Evolutionary conservation across 768 basidiomycete species (phyloP), one percentile per base, ranked within the genome.

Genomic region (Mycena rebaudengoi): DNA sequence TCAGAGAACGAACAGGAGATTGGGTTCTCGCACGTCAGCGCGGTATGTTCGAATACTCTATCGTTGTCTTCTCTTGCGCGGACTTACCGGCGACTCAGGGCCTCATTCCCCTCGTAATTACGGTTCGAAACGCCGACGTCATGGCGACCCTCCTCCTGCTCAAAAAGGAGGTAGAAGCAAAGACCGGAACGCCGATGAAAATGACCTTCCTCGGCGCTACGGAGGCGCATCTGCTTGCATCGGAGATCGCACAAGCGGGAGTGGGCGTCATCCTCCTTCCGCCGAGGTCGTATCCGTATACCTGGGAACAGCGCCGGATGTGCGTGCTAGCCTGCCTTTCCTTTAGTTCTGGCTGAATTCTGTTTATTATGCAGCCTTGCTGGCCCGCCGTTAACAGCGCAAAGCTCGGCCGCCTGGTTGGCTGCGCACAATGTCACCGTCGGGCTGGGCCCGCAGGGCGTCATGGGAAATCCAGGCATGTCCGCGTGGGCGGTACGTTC

Each of bases 191-290:
- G 18, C 72, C 66, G 10, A 73, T 91, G 56, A 77, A 78, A 60
- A 67, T 89, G 63, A 85, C 85, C 13, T 80, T 90, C 60, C 67
- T 77, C 4, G 86, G 88, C 45, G 92, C 85, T 0, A 76, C 82
- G 2, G 91, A 94, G 70, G 90, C 89, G 0, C 89, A 91, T 72
- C 73, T 93, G 11, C 76, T 96, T 23, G 94, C 93, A 1, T 80
- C 86, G 54, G 85, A 94, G 65, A 83, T 96, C 26, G 90, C 87
- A 0, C 78, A 80, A 25, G 88, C 91, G 2, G 78, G 82, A 14
- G 79, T 95, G 41, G 92, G 92, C 23, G 86, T 96, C 30, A 86
- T 96, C 66, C 69, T 94, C 23, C 75, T 81, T 5, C 89, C 90
- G 1, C 79, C 88, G 3, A 78, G 91, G 35, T 85, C 91, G 7